These are phyloP conservation scores for Kondoa subrosea DNA, from an alignment of 768 basidiomycete species.

Conservation along the genomic window DNA sequence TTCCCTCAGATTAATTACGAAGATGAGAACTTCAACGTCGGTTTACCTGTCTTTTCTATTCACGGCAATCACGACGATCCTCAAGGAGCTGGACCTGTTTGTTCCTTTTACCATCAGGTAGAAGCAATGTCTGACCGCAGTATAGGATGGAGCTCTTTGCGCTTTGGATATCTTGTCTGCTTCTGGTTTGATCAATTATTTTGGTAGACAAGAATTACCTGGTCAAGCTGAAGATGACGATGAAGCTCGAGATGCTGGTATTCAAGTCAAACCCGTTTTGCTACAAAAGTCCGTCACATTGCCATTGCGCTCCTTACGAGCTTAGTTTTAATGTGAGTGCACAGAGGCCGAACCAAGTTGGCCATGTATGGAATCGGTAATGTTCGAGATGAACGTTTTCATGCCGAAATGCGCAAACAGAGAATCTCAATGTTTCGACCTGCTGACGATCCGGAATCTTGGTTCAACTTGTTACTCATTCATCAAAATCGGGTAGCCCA, in stretches of 20 bases:
- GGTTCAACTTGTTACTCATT: slow-evolving; percentile 85
- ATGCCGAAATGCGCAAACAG: slow-evolving; percentile 83
- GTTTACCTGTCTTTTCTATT: slow-evolving; percentile 95
- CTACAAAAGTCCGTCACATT: slow-evolving; percentile 35
- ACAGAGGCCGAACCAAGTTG: slow-evolving; percentile 54
- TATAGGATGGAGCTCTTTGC: slow-evolving; percentile 80
- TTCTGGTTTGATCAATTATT: slow-evolving; percentile 86
- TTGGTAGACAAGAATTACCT: slow-evolving; percentile 86
- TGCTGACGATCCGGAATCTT: slow-evolving; percentile 57
- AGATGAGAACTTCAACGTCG: slow-evolving; percentile 84
- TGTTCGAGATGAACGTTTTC: slow-evolving; percentile 89
- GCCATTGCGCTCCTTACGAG: not conserved
- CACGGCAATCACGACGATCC: slow-evolving; percentile 99
- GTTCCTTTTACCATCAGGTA: slow-evolving; percentile 29
- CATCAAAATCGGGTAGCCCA: slow-evolving; percentile 96
- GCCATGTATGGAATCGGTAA: slow-evolving; percentile 93
- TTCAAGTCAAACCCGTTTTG: slow-evolving; percentile 75
- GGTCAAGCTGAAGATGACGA: slow-evolving; percentile 41
- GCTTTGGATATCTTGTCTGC: slow-evolving; percentile 90
- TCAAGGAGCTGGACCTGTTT: slow-evolving; percentile 77
- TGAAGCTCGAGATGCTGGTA: slow-evolving; percentile 51
- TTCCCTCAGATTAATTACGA: slow-evolving; percentile 97
- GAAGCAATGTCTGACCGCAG: not conserved
- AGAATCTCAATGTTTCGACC: slow-evolving; percentile 95
- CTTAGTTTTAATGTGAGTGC: too few relatives aligned